Base-by-base conservation (phyloP, 1,284 basidiomycete genomes). In the Agroathelia rolfsii region DNA sequence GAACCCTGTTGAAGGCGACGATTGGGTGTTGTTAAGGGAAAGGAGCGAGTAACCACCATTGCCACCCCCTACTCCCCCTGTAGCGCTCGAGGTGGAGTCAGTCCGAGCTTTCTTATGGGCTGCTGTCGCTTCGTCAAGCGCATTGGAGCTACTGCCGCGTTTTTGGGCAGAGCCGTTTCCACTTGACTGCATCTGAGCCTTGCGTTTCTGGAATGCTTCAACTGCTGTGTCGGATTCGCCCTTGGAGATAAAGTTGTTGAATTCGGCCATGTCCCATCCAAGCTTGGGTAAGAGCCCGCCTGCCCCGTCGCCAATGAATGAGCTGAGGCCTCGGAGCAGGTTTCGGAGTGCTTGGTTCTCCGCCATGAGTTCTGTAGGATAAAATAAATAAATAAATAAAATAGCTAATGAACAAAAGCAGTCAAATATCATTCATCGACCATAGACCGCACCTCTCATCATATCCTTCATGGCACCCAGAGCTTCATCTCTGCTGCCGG, bases 211-310 rank as follows among this genome's bases (percentile, higher is more conserved):
- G 48, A 82, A 90, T 29, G 85, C 81, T 50, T 92, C 87, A 67
- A 81, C 88, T 17, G 87, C 88, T 1, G 87, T 89, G 51, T 93
- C 88, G 0, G 87, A 89, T 56, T 93, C 88, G 2, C 82, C 75
- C 46, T 77, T 76, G 55, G 83, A 86, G 40, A 89, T 62, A 43
- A 80, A 83, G 29, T 73, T 74, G 43, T 84, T 77, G 49, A 90
- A 87, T 47, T 85, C 81, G 32, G 69, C 61, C 41, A 74, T 45
- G 35, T 81, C 66, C 78, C 76, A 86, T 8, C 88, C 86, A 4
- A 90, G 67, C 44, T 84, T 80, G 15, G 81, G 69, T 40, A 92
- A 51, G 46, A 89, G 52, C 30, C 87, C 74, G 33, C 74, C 82
- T 28, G 75, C 64, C 38, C 88, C 89, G 32, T 92, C 88, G 7